Base-by-base conservation (phyloP, 2,329 filamentous ascomycete species). In the Amauroascus niger region DNA sequence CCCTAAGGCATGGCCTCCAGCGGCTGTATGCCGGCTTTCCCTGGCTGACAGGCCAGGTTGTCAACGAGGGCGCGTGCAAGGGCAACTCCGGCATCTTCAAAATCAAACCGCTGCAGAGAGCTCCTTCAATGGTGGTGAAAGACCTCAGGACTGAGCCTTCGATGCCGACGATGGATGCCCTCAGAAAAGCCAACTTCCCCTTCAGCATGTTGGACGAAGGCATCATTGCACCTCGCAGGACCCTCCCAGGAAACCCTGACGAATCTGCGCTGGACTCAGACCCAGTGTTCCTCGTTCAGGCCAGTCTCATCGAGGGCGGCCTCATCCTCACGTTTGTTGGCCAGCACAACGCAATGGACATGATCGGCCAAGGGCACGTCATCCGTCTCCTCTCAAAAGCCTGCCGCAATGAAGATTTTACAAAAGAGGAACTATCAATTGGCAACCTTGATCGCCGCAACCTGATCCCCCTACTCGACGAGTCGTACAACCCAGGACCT, bases 341-440 rank as follows among this genome's bases (percentile, higher is more conserved):
- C 6, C 71, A 78, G 22, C 79, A 81, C 57, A 68, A 69, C 5
- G 62, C 67, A 0, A 75, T 79, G 69, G 79, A 81, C 52, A 74
- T 76, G 64, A 69, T 68, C 0, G 78, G 76, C 1, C 71, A 76
- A 57, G 74, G 65, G 2, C 67, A 72, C 20, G 57, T 78, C 14
- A 75, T 79, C 14, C 55, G 63, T 2, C 69, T 77, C 1, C 64
- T 81, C 5, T 69, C 72, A 0, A 78, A 78, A 53, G 76, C 75
- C 0, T 79, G 76, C 52, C 63, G 61, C 0, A 61, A 65, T 1
- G 72, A 76, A 28, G n/a, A 55, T 0, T 79, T 78, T 59, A 76
- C 74, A 0, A 39, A 56, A 0, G 66, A 76, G 6, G 78, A 81
- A 49, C 39, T 76, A 0, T 28, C 53, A 0, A 46, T 59, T 1